Evolutionary conservation across 2,329 filamentous ascomycete genomes (phyloP).

Genomic region (Byssothecium circinans): DNA sequence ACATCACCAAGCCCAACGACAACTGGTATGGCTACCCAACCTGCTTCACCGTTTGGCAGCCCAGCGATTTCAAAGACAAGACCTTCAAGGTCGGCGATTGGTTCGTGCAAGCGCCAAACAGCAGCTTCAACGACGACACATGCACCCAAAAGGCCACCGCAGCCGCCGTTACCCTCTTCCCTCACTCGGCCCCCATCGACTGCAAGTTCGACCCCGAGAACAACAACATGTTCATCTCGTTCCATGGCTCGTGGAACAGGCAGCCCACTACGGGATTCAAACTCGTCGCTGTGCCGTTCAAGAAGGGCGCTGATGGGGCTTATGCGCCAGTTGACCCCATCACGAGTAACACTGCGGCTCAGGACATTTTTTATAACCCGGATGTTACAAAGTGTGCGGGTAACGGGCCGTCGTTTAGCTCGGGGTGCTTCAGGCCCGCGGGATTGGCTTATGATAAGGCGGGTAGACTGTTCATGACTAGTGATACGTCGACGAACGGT

Average conservation of each 20-base stretch:
- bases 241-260: conserved; percentile 71
- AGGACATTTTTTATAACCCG: conserved; percentile 59
- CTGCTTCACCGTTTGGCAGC: conserved; percentile 69
- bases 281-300: conserved; percentile 50
- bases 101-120: conserved; percentile 37
- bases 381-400: conserved; percentile 57
- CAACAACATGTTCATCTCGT: conserved; percentile 63
- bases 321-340: conserved; percentile 46
- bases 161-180: conserved; percentile 58
- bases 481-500: conserved; percentile 47
- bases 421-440: conserved; percentile 63
- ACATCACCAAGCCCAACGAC: conserved; percentile 47
- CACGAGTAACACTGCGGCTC: conserved; percentile 52
- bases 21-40: conserved; percentile 68
- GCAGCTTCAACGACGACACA: conserved; percentile 50
- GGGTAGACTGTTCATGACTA: conserved; percentile 62
- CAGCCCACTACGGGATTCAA: conserved; percentile 53
- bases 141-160: conserved; percentile 44
- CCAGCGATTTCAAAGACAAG: conserved; percentile 51
- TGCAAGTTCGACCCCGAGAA: conserved; percentile 65
- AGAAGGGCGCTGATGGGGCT: conserved; percentile 39
- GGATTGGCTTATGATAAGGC: conserved; percentile 54
- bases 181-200: conserved; percentile 72
- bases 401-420: conserved; percentile 31
- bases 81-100: conserved; percentile 52